A percentile compares a stretch with the other conserved stretches of the same genome.
phyloP scores from a whole-genome alignment of 805 yeast genomes.

The Yarrowia sp. region DNA sequence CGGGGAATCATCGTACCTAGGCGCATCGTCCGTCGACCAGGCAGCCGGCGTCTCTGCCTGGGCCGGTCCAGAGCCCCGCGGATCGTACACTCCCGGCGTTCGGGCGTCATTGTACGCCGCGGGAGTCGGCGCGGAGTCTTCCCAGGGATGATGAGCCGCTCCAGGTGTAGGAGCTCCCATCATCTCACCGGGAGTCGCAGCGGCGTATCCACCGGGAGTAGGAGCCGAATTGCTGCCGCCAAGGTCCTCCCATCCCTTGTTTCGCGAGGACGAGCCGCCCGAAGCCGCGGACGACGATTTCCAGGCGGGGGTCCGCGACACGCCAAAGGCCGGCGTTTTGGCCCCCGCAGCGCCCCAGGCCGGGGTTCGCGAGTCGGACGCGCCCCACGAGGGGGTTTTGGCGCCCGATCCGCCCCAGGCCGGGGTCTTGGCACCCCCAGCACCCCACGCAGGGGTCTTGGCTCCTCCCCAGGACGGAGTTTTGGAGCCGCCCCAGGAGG shows the following conservation, averaged over 20 bases:
- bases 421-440: conserved; percentile 55
- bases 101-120: conserved; percentile 50
- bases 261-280: conserved; percentile 44
- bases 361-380: conserved; percentile 52
- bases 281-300: conserved; percentile 44
- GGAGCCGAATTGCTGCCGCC: conserved; percentile 48
- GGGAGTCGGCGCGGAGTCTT: conserved; percentile 50
- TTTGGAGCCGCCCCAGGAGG: conserved; percentile 52
- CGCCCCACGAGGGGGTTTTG: conserved; percentile 62
- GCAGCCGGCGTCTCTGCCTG: conserved; percentile 36
- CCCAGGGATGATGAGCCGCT: conserved; percentile 43
- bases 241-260: conserved; percentile 45
- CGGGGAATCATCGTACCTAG: conserved; percentile 34
- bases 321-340: conserved; percentile 60
- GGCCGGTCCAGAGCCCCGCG: conserved; percentile 28
- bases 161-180: conserved; percentile 55
- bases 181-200: conserved; percentile 53
- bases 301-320: conserved; percentile 51
- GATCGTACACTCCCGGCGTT: conserved; percentile 49
- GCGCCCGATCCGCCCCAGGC: conserved; percentile 54
- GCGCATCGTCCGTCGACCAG: conserved; percentile 30
- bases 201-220: conserved; percentile 51
- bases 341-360: conserved; percentile 46
- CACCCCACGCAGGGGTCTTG: conserved; percentile 45
- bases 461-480: conserved; percentile 59